These are phyloP conservation scores for Trichoderma atrobrunneum DNA, from an alignment of 2,329 filamentous ascomycete species.

Conservation along the genomic window DNA sequence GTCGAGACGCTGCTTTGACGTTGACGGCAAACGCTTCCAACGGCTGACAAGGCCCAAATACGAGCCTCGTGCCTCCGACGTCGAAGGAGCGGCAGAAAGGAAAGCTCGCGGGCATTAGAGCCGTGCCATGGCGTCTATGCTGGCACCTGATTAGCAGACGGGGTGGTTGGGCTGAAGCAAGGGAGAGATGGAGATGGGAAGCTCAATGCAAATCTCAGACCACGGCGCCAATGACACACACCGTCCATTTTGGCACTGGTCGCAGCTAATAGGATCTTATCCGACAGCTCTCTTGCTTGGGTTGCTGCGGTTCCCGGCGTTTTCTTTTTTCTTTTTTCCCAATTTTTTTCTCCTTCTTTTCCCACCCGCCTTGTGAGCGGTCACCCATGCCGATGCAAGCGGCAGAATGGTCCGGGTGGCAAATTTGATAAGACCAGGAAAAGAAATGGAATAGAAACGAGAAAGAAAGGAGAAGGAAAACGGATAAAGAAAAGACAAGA, in stretches of 20 bases:
- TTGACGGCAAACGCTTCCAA: neutral
- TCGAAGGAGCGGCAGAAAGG: neutral
- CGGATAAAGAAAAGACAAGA: neutral
- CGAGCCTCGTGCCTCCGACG: slow-evolving; percentile 7
- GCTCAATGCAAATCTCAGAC: neutral
- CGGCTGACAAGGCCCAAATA: slow-evolving; percentile 4
- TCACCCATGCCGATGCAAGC: neutral
- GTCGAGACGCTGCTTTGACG: neutral
- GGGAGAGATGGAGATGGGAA: neutral
- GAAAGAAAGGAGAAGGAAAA: neutral
- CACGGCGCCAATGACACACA: slow-evolving; percentile 10
- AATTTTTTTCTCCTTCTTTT: neutral
- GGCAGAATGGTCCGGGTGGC: neutral
- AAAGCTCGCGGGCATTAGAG: neutral
- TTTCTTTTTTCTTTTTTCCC: neutral
- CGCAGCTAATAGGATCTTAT: slow-evolving; percentile 3
- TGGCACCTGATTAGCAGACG: slow-evolving; percentile 9
- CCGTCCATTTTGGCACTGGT: neutral
- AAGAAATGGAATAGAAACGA: neutral
- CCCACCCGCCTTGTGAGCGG: neutral
- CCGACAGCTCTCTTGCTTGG: slow-evolving; percentile 5
- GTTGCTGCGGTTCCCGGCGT: neutral
- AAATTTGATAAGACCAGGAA: neutral
- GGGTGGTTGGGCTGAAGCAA: slow-evolving; percentile 6
- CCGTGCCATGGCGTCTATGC: neutral